These are phyloP conservation scores for Eudorina sp. DNA, from an alignment of 139 green algal genomes.

Conservation along the genomic window DNA sequence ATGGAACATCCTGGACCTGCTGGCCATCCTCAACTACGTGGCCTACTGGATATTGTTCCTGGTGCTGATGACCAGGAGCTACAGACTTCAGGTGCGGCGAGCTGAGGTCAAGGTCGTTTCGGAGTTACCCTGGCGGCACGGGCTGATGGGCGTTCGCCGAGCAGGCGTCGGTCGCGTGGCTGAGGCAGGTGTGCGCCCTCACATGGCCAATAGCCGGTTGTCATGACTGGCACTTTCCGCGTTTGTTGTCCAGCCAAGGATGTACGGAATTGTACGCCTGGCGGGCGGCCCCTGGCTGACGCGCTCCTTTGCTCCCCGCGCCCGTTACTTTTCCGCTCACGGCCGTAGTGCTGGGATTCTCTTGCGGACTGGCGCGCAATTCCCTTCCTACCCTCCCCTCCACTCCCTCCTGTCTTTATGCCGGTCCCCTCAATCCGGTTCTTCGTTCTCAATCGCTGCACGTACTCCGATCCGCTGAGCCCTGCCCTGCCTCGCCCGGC, in stretches of 20 bases:
- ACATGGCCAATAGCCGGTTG: too few species aligned
- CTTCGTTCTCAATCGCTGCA: neutral
- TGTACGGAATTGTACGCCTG: too few species aligned
- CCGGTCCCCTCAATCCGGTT: neutral
- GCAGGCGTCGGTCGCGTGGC: neutral
- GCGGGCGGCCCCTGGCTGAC: too few species aligned
- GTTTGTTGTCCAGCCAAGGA: neutral
- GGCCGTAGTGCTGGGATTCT: too few species aligned
- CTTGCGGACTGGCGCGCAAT: too few species aligned
- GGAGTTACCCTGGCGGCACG: too few species aligned
- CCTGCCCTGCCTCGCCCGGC: neutral
- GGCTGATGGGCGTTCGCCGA: neutral
- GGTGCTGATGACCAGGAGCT: neutral
- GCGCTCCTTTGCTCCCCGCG: too few species aligned
- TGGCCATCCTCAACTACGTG: neutral
- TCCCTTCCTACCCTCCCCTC: too few species aligned
- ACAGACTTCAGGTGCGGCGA: neutral
- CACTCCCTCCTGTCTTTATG: neutral
- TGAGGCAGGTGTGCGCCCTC: too few species aligned
- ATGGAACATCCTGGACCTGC: neutral
- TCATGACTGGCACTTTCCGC: neutral
- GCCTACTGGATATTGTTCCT: conserved; percentile 4
- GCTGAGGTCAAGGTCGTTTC: too few species aligned
- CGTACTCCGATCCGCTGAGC: neutral
- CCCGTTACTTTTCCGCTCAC: too few species aligned